Base-by-base conservation (phyloP, 208 protist species). In the Novymonas esmeraldas region DNA sequence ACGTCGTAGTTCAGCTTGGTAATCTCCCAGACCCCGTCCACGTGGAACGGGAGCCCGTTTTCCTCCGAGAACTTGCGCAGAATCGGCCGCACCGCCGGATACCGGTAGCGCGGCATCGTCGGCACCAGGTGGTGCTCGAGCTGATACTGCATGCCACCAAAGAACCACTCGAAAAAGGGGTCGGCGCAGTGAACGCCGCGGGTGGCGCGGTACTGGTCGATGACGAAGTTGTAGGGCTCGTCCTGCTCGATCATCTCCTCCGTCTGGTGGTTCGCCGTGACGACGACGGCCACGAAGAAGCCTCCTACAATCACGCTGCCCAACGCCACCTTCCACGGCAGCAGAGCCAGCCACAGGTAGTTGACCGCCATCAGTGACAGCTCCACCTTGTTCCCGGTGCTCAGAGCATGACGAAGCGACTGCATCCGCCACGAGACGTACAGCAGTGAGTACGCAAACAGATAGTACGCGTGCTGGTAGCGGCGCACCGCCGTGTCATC, bases 91-190 rank as follows among this genome's bases (percentile, higher is more conserved):
- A 70, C 73, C 58, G 71, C 76, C 13, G 84, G 79, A 74, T 93
- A 93, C 51, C 84, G 81, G 72, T 93, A 90, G 61, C 81, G 84
- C 0, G 87, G 79, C 28, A 90, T 71, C 44, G 64, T 84, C 14
- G 84, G 87, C 26, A 93, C 78, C n/a, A 90, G 75, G 70, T 93
- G 87, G 74, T 93, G 87, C 78, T 93, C 87, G 26, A 93, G 77
- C 74, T 93, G 87, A 74, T 90, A 93, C 70, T 90, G 87, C 87
- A 93, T 93, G 61, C 84, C 87, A 29, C 87, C 84, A 49, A 93
- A 93, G 61, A 93, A 90, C 73, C 77, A 90, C 70, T 93, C 84
- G 54, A 85, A 89, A 60, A 93, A 89, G 20, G 78, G 78, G 57
- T 90, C 73, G 49, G 78, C 26, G 71, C 87, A 93, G 36, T 84